Evolutionary conservation across 306 rosid species (phyloP), one percentile per base, ranked within the genome.

Genomic region (Rubus parviflorus): DNA sequence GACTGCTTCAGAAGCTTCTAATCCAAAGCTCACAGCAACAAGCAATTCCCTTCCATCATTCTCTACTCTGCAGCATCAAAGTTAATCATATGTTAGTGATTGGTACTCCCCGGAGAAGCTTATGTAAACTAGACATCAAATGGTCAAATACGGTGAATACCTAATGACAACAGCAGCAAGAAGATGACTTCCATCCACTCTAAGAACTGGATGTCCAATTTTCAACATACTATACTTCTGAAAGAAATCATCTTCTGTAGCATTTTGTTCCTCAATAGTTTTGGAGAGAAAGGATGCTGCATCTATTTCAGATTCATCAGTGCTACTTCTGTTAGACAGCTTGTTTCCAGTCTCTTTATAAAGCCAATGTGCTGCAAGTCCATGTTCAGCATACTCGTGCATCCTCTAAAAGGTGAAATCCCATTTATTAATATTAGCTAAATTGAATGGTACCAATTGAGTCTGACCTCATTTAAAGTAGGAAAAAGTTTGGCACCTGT

Each of bases 351-450:
- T 83, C 84, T 94, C 97, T 83, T 94, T 94, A 82, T 94, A 94
- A 80, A 94, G 97, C 98, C 98, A 94, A 86, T 94, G 98, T 46
- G 98, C 97, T 41, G 98, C 98, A 77, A 89, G 93, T 83, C 98
- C 98, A 83, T 94, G 92, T 81, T 94, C 98, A 75, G 98, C 98
- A 86, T 86, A 81, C 75, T 94, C 95, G 41, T 94, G 98, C 98
- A 94, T 92, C 89, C 95, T 94, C 98, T 94, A 74, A 75, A 75
- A 61, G 69, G 13, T 45, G 65, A 82, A 68, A 74, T 6, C 12
- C 43, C 17, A 58, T 58, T 76, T 53, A 53, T 49, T 10, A 46
- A 51, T 56, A 73, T 75, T 30, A 83, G 67, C 58, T 66, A 72
- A 78, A 71, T 60, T 77, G 71, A 73, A 53, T 8, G 46, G 15